Evolutionary conservation across 1,139 yeast genomes (phyloP), one percentile per base, ranked within the genome.

Genomic region (Entelexis paramagnoliae): DNA sequence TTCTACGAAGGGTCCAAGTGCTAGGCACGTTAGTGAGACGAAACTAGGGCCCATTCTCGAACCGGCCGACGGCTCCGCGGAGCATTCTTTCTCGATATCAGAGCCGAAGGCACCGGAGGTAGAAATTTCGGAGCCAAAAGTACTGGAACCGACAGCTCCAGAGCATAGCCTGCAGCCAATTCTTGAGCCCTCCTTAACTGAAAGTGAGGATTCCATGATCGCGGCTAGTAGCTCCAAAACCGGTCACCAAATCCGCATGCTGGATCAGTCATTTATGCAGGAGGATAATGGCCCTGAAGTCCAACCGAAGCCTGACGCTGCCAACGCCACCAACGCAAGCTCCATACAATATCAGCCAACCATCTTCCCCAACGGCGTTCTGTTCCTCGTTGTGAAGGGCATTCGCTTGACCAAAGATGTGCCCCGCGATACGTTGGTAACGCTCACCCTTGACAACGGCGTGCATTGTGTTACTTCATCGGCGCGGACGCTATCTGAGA

Each of bases 391-490:
- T 1, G 34, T 54, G 26, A 45, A 53, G 5, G 26, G 45, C 11
- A 41, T 54, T 13, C 7, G 2, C 8, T 3, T 40, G 3, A 13
- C 3, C 8, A 22, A 26, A 7, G 7, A 16, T 1, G 10, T 55
- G 11, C 51, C 58, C 1, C 14, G 16, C 6, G 41, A 41, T 24
- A 44, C 50, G 22, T n/a, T 51, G 14, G 53, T 40, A 8, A 49
- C 87, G 0, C 64, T 88, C 36, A 79, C 85, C 6, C 72, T 91
- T 56, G 97, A 91, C 64, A 89, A 91, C 65, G 96, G 96, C 3
- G 79, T 81, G 32, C 96, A 91, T 64, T 79, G 89, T 55, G 80
- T 88, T 44, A 78, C 81, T 41, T 88, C 96, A 0, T 80, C 85
- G 30, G 78, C 77, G 62, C 73, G 79, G 59, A 66, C 70, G 7